Evolutionary conservation across 257 asterid species (phyloP), one percentile per base, ranked within the genome.

Genomic region (Salvia rosmarinus): DNA sequence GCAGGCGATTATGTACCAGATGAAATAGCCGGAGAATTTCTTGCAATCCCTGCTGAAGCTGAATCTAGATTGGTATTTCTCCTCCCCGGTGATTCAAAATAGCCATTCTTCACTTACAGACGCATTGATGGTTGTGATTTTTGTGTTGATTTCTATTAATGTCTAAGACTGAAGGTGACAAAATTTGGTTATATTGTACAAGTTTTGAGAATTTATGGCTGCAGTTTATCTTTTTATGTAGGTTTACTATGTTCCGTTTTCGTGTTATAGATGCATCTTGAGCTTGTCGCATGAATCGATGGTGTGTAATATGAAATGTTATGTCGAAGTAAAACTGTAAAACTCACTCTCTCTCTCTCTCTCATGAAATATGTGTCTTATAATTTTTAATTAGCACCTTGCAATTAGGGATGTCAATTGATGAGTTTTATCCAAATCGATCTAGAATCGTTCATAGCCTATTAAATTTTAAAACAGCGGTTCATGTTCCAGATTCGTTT

Each of bases 101-200:
- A 51, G 57, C 69, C 64, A 20, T 71, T 57, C 9, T 44, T 64
- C 46, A 25, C 11, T 19, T 30, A 28, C 49, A 50, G 13, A 28
- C 50, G 10, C n/a, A n/a, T 30, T 44, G 47, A 60, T 21, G 70
- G 21, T 30, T 57, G 68, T 58, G 67, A 43, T 58, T 57, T 43
- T 58, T 25, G 34, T 70, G 67, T 40, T 35, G 51, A 44, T n/a
- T 25, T 23, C 42, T 64, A 42, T 42, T 64, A 42, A 50, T 67
- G 51, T 59, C 51, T 42, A 51, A 52, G 63, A 68, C 16, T 65
- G 14, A 9, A 66, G 40, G 71, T 17, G 19, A 30, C 60, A 25
- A 16, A 32, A 25, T 35, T 52, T 54, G 62, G 73, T 68, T 51
- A 68, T 37, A 52, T 28, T 66, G 57, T 64, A 47, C 12, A 55